Evolutionary conservation across 768 basidiomycete genomes (phyloP).

Genomic region (Phanerodontia chrysosporium): DNA sequence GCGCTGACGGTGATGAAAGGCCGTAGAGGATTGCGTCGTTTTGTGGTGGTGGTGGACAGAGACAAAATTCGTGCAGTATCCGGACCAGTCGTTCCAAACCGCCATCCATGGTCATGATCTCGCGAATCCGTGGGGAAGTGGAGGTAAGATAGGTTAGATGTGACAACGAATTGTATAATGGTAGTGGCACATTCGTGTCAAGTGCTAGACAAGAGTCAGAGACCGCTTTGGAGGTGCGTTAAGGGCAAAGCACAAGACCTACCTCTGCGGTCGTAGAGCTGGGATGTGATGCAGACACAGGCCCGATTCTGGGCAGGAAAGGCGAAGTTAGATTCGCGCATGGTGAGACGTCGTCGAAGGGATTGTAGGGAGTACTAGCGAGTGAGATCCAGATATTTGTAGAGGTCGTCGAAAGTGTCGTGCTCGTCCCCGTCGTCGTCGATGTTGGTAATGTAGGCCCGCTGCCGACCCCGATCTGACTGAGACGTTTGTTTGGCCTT

Average conservation of each 20-base stretch:
- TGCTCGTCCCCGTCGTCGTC: constrained; percentile 19
- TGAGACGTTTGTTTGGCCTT: constrained; percentile 22
- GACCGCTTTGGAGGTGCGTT: neutral
- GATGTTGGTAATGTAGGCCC: constrained; percentile 21
- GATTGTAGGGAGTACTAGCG: constrained; percentile 3
- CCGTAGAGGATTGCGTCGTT: constrained; percentile 75
- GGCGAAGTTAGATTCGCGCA: constrained; percentile 95
- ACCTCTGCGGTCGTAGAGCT: constrained; percentile 95
- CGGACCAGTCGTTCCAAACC: constrained; percentile 93
- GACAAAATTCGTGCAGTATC: constrained; percentile 85
- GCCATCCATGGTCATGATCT: constrained; percentile 97
- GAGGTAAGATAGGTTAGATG: constrained; percentile 96
- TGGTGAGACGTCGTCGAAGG: constrained; percentile 25
- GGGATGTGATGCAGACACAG: constrained; percentile 89
- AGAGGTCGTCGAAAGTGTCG: constrained; percentile 13
- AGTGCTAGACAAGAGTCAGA: constrained; percentile 31
- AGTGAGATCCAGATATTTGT: neutral
- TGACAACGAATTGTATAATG: constrained; percentile 89
- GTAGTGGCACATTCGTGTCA: constrained; percentile 54
- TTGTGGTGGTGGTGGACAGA: constrained; percentile 78
- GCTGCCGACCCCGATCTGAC: constrained; percentile 22
- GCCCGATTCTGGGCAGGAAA: constrained; percentile 95
- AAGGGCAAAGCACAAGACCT: constrained; percentile 24
- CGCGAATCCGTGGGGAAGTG: constrained; percentile 94
- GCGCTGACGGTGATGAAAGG: constrained; percentile 60